Percentiles rank a stretch among this genome's conserved stretches.
Conservation (phyloP, 2,329 filamentous ascomycete species). For the Epichloe aotearoae region DNA sequence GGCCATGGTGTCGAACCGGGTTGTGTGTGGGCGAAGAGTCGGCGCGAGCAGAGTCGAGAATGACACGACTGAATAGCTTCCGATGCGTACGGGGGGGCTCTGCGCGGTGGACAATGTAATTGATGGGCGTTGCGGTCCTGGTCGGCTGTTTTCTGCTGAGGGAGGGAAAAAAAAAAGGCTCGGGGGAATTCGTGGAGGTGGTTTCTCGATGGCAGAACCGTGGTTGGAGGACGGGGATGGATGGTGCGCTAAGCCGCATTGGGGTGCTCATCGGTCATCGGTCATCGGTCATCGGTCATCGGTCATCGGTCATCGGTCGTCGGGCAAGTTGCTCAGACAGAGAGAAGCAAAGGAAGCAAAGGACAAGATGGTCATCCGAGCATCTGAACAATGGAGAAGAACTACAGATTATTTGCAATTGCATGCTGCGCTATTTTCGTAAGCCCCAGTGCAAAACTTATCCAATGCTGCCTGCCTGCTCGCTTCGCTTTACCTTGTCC, state of each 20-base stretch:
- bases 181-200: slow-evolving; percentile 29
- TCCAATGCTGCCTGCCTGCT: too few relatives aligned
- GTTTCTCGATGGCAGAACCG: slow-evolving; percentile 10
- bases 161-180: slow-evolving; percentile 29
- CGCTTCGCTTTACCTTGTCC: background rate
- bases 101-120: slow-evolving; percentile 23
- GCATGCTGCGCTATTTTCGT: too few relatives aligned
- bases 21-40: slow-evolving; percentile 3
- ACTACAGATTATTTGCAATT: too few relatives aligned
- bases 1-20: slow-evolving; percentile 13
- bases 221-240: slow-evolving; percentile 7
- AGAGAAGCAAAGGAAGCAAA: background rate
- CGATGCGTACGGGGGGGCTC: background rate
- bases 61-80: background rate
- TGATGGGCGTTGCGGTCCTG: slow-evolving; percentile 11
- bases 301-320: too few relatives aligned
- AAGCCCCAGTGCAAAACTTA: too few relatives aligned
- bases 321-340: too few relatives aligned
- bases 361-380: background rate
- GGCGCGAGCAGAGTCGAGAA: slow-evolving; percentile 3
- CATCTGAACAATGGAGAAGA: too few relatives aligned
- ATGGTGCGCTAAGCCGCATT: slow-evolving; percentile 18
- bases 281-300: too few relatives aligned
- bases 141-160: slow-evolving; percentile 11
- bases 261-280: slow-evolving; percentile 6